Percentiles rank a stretch among this genome's conserved stretches.
Conservation (phyloP, 257 asterid genomes). For the Thymus quinquecostatus region DNA sequence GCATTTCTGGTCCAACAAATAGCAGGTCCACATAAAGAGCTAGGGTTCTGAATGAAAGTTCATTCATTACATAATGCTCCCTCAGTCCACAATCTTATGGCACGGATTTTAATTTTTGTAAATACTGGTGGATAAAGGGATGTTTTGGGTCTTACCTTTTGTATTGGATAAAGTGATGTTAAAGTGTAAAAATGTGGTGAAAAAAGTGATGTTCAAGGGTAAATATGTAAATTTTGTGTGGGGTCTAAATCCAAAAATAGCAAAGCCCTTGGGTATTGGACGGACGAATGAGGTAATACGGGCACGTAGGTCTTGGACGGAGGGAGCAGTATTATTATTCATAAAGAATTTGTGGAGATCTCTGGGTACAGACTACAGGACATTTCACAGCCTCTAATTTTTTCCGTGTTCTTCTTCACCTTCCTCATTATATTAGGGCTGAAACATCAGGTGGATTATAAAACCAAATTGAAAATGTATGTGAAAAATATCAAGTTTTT, state of each 20-base stretch:
- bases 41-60: conserved; percentile 1
- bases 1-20: background rate
- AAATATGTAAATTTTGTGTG: too few species aligned
- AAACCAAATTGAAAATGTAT: background rate
- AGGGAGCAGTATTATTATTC: background rate
- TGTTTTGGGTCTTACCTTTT: too few species aligned
- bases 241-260: too few species aligned
- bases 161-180: too few species aligned
- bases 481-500: background rate
- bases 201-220: too few species aligned
- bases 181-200: too few species aligned
- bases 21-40: background rate
- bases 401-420: conserved; percentile 3
- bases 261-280: too few species aligned
- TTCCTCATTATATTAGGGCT: background rate
- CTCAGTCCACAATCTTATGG: too few species aligned
- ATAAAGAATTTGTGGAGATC: background rate
- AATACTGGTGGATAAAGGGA: too few species aligned
- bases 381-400: background rate
- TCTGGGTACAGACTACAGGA: background rate
- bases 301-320: too few species aligned
- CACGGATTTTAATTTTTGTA: too few species aligned
- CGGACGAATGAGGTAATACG: too few species aligned
- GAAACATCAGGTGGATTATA: background rate
- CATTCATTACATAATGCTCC: background rate